Percentiles rank a stretch among this genome's conserved stretches.
phyloP scores from a whole-genome alignment of 257 asterid species.

The Solanum chiquidenum region DNA sequence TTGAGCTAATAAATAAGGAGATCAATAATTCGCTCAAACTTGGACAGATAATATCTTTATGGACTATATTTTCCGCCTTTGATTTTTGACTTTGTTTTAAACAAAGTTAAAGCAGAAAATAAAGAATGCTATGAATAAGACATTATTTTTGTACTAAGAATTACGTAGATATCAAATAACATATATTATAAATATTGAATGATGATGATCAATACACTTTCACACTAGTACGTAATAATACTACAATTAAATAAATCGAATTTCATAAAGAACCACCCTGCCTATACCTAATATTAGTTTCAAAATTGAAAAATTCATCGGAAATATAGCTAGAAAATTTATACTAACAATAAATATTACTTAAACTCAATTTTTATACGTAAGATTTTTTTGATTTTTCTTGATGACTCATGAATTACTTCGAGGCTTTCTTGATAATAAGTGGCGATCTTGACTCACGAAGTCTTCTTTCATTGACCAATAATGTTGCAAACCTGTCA shows the following conservation, averaged over 20 bases:
- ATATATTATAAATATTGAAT: background rate
- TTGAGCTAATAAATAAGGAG: background rate
- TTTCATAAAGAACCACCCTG: background rate
- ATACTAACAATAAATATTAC: background rate
- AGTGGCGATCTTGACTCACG: constrained; percentile 1
- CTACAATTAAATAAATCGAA: background rate
- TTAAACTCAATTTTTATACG: background rate
- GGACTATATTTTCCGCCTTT: too few species aligned
- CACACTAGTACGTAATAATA: background rate
- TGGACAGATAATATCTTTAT: too few species aligned
- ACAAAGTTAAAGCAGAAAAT: background rate
- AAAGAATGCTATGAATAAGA: background rate
- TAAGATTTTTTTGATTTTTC: background rate
- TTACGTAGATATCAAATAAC: background rate
- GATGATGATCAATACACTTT: background rate
- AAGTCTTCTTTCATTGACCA: constrained; percentile 26
- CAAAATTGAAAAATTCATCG: background rate
- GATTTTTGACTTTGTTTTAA: background rate
- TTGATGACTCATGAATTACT: background rate
- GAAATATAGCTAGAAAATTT: background rate
- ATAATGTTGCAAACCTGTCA: constrained; percentile 22
- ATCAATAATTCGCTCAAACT: background rate
- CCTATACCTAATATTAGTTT: background rate
- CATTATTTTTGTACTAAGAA: background rate
- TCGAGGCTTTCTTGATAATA: background rate